Evolutionary conservation across 1,139 yeast genomes (phyloP).

Genomic region (Meyerozyma smithsonii): DNA sequence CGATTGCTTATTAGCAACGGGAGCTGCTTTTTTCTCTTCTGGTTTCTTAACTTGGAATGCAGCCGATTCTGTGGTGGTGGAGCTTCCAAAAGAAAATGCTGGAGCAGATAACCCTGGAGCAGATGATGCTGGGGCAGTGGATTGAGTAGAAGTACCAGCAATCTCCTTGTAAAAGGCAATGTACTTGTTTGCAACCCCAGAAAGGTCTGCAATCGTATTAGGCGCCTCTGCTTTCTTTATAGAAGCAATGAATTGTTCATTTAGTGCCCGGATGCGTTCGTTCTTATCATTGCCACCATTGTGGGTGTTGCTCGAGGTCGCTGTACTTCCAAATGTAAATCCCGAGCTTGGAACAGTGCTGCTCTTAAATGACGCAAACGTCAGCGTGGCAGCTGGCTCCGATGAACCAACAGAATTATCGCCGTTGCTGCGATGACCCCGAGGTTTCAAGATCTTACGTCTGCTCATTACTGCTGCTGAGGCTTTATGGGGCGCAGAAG

Average conservation of each 20-base stretch:
- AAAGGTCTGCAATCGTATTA: conserved; percentile 55
- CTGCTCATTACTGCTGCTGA: conserved; percentile 59
- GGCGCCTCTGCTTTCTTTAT: conserved; percentile 38
- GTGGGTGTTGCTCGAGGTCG: conserved; percentile 5
- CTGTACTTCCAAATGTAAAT: conserved; percentile 1
- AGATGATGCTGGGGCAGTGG: too few relatives aligned
- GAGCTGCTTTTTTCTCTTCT: conserved; percentile 5
- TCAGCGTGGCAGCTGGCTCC: background rate
- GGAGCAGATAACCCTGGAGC: conserved; percentile 5
- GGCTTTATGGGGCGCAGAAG: conserved; percentile 42
- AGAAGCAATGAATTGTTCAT: conserved; percentile 54
- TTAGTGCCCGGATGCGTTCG: conserved; percentile 60
- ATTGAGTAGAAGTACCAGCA: conserved; percentile 5
- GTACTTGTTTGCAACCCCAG: conserved; percentile 56
- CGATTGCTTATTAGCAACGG: conserved; percentile 11
- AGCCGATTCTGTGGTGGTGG: conserved; percentile 4
- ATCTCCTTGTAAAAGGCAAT: conserved; percentile 44
- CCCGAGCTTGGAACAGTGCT: conserved; percentile 2
- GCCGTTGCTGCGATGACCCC: conserved; percentile 15
- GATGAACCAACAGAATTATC: background rate
- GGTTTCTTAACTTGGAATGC: conserved; percentile 9
- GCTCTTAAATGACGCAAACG: background rate
- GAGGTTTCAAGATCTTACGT: conserved; percentile 65
- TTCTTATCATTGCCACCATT: conserved; percentile 16
- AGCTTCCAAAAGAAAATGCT: conserved; percentile 5